Conservation (phyloP, 805 yeast species). For the Candida tibetensis region DNA sequence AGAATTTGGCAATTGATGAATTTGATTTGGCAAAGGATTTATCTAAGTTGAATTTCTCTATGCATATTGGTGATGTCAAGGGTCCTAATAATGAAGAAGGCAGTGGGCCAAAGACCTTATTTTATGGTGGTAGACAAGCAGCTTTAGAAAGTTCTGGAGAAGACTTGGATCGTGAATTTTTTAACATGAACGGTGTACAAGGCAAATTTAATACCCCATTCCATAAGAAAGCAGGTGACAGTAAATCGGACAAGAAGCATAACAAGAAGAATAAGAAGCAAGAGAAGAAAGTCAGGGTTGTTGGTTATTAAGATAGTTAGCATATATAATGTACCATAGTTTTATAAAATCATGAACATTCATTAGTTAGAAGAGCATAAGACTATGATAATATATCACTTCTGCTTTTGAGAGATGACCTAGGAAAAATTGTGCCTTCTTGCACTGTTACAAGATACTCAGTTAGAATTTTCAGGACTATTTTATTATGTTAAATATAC, state of each 20-base stretch:
- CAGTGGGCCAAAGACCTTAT: conserved; percentile 42
- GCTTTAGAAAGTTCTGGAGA: conserved; percentile 75
- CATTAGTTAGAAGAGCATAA: too few species aligned
- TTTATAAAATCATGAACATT: background rate
- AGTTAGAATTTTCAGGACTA: background rate
- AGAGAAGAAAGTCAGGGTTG: conserved; percentile 41
- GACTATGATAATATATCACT: too few species aligned
- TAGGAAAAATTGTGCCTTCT: too few species aligned
- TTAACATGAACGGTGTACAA: conserved; percentile 59
- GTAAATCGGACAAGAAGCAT: conserved; percentile 50
- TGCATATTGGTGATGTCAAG: conserved; percentile 53
- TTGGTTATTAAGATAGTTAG: conserved; percentile 7
- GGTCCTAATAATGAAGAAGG: conserved; percentile 11
- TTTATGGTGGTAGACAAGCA: conserved; percentile 81
- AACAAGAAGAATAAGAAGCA: conserved; percentile 75
- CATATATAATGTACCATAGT: background rate
- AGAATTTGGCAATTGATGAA: conserved; percentile 47
- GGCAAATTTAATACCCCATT: conserved; percentile 72
- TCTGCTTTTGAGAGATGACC: too few species aligned
- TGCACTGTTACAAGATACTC: too few species aligned
- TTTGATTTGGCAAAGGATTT: conserved; percentile 71
- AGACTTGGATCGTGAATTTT: conserved; percentile 83
- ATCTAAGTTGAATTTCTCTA: conserved; percentile 70
- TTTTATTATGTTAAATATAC: conserved; percentile 7
- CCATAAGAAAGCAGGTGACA: conserved; percentile 47